Evolutionary conservation across 2,329 filamentous ascomycete genomes (phyloP).

Genomic region (Arthrobotrys megalospora): DNA sequence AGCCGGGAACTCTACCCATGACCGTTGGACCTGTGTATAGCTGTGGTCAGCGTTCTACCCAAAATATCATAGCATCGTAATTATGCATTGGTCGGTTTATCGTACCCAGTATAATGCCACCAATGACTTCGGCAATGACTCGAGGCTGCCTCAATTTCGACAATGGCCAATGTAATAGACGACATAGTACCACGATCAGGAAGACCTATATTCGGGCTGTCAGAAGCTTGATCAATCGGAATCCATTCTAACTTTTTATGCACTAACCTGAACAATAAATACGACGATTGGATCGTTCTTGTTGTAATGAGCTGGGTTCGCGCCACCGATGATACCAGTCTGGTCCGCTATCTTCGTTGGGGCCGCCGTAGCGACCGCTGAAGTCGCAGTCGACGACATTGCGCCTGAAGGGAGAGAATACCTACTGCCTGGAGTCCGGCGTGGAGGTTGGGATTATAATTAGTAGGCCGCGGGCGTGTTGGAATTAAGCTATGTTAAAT

Average conservation of each 20-base stretch:
- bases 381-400: constrained; percentile 43
- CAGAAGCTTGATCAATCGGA: neutral
- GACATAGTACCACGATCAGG: constrained; percentile 82
- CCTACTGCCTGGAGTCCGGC: neutral
- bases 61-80: neutral
- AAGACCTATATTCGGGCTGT: constrained; percentile 71
- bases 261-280: constrained; percentile 81
- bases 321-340: constrained; percentile 79
- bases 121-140: constrained; percentile 87
- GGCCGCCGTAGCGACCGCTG: constrained; percentile 50
- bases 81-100: neutral
- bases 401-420: constrained; percentile 5
- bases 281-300: constrained; percentile 80
- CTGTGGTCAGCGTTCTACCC: constrained; percentile 4
- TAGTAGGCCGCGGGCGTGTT: neutral
- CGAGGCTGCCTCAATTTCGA: constrained; percentile 83
- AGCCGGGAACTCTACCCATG: constrained; percentile 87
- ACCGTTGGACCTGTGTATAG: constrained; percentile 77
- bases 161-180: constrained; percentile 81
- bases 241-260: constrained; percentile 62
- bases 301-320: constrained; percentile 79
- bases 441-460: constrained; percentile 9
- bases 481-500: neutral
- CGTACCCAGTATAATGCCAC: constrained; percentile 80
- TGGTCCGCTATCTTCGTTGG: constrained; percentile 69